Evolutionary conservation across 2,329 filamentous ascomycete genomes (phyloP), one percentile per base, ranked within the genome.

Genomic region (Sarocladium brachiariae): DNA sequence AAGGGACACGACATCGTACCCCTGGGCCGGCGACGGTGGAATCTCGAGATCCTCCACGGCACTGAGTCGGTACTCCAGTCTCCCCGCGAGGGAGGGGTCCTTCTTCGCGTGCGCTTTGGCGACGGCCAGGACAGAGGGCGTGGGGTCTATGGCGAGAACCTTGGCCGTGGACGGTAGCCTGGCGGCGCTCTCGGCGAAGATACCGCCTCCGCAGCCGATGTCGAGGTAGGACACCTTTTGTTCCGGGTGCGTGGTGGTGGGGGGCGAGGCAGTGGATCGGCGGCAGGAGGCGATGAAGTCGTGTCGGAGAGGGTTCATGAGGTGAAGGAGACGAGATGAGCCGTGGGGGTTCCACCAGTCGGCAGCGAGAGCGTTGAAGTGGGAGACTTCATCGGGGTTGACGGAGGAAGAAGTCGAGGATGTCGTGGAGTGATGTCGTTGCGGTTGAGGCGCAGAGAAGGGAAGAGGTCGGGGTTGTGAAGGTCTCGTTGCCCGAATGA

Each of bases 331-430:
- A 34, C 92, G 83, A 3, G 90, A 96, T 6, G 92, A 86, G 49
- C 93, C 93, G 63, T 96, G 84, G 1, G 92, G 88, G 69, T 97
- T 91, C 93, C 93, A 99, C 93, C 93, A 99, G 61, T 86, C 86
- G 57, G 87, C 88, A 57, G 93, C 93, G 61, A 99, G 88, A 55
- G 83, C 83, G 63, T 90, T 90, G 79, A 99, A 99, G 74, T 99
- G 93, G 16, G 87, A 87, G 56, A 99, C 82, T 73, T 99, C 92
- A 57, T 85, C 81, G 50, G 87, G 80, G 61, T 95, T 95, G 69
- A 99, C 88, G n/a, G 60, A 39, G 41, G 56, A 50, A 48, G 27
- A 30, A 13, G 27, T 7, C 7, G 27, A 30, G 27, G 27, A 30
- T 30, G 27, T 30, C 27, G 61, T 49, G 46, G 63, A 55, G 34